These are phyloP conservation scores for Nidularia pulvinata DNA, from an alignment of 768 basidiomycete species.

Conservation along the genomic window DNA sequence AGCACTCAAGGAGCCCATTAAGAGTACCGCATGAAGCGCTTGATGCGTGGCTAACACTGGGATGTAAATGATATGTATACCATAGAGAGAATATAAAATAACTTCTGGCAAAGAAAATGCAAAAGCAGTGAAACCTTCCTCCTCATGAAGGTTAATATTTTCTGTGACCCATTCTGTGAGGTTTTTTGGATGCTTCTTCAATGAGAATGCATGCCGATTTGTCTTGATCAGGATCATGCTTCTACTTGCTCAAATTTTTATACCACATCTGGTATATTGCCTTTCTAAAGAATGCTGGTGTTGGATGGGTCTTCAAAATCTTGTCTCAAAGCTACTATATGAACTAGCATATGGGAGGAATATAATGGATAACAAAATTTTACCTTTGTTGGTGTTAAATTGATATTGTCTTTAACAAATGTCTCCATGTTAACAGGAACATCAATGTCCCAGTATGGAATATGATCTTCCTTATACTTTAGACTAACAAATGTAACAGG, in stretches of 20 bases:
- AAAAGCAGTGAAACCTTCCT: constrained; percentile 16
- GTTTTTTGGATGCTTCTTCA: constrained; percentile 13
- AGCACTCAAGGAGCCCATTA: too few species aligned
- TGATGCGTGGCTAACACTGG: too few species aligned
- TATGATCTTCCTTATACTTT: constrained; percentile 14
- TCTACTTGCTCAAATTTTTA: constrained; percentile 13
- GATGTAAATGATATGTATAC: too few species aligned
- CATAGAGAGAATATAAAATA: too few species aligned
- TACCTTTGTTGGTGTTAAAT: constrained; percentile 10
- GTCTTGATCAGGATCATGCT: constrained; percentile 17
- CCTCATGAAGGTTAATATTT: neutral
- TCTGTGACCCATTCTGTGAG: constrained; percentile 1
- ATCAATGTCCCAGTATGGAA: constrained; percentile 17
- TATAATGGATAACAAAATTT: neutral
- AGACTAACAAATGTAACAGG: constrained; percentile 6
- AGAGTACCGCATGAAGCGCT: too few species aligned
- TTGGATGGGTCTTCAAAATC: constrained; percentile 4
- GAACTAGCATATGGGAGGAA: neutral
- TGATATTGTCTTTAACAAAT: constrained; percentile 3
- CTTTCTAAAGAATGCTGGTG: constrained; percentile 6
- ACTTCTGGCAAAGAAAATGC: constrained; percentile 24
- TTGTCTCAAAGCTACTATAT: constrained; percentile 14
- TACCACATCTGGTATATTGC: constrained; percentile 18
- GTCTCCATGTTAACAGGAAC: constrained; percentile 9
- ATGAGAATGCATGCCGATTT: too few species aligned